Evolutionary conservation across 1,284 basidiomycete genomes (phyloP).

Genomic region (Boletus nobilissimus): DNA sequence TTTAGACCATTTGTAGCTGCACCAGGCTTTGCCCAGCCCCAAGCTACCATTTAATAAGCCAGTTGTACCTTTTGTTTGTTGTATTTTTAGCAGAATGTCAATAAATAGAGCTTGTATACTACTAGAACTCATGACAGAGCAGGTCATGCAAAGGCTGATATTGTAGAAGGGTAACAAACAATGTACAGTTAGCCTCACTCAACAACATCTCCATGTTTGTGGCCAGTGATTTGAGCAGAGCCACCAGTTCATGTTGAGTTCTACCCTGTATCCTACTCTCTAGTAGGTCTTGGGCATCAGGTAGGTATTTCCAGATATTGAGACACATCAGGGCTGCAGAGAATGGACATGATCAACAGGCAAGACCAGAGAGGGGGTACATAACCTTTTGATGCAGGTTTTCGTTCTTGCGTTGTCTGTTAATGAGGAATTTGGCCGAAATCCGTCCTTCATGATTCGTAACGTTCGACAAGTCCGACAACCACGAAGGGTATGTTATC

Average conservation of each 20-base stretch:
- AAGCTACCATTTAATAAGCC: no score
- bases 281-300: constrained; percentile 65
- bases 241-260: constrained; percentile 54
- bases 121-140: no score
- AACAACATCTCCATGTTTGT: constrained; percentile 38
- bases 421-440: constrained; percentile 58
- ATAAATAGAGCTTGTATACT: no score
- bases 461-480: neutral
- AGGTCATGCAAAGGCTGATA: constrained; percentile 64
- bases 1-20: no score
- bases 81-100: no score
- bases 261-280: constrained; percentile 64
- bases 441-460: constrained; percentile 57
- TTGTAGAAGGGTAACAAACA: constrained; percentile 71
- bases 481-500: neutral
- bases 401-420: constrained; percentile 45
- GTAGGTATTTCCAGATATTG: constrained; percentile 64
- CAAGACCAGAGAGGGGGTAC: constrained; percentile 56
- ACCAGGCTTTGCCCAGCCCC: no score
- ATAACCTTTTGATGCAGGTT: constrained; percentile 44
- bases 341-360: constrained; percentile 62
- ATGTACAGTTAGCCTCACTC: constrained; percentile 50
- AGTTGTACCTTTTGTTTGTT: no score
- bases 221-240: constrained; percentile 50
- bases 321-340: constrained; percentile 62